Percentiles rank a stretch among this genome's conserved stretches.
Evolutionary conservation across 2,329 filamentous ascomycete genomes (phyloP).

Genomic region (Dothiorella sarmentorum): DNA sequence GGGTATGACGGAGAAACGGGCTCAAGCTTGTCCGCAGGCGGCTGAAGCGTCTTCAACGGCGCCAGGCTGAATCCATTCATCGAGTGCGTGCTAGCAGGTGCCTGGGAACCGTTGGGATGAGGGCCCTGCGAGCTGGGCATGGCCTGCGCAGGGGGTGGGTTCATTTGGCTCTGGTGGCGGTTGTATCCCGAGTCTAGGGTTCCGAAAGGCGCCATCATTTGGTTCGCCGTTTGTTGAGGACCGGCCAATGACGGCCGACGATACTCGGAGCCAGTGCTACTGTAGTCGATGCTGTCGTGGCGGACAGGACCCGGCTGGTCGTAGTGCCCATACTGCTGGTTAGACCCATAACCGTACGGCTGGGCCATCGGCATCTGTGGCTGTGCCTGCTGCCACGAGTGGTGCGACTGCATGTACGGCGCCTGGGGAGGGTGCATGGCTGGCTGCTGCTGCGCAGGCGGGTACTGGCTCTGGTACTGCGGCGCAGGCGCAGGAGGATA

Average conservation of each 20-base stretch:
- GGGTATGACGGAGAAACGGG: slow-evolving; percentile 45
- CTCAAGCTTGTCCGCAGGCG: slow-evolving; percentile 37
- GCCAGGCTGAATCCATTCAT: slow-evolving; percentile 39
- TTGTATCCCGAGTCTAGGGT: slow-evolving; percentile 36
- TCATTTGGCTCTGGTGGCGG: slow-evolving; percentile 36
- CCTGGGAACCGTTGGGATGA: slow-evolving; percentile 21
- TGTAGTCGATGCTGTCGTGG: slow-evolving; percentile 40
- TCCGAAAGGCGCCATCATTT: slow-evolving; percentile 33
- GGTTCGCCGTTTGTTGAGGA: slow-evolving; percentile 27
- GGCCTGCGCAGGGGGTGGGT: slow-evolving; percentile 24
- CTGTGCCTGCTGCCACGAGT: slow-evolving; percentile 34
- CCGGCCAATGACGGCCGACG: slow-evolving; percentile 40
- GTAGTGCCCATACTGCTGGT: slow-evolving; percentile 37
- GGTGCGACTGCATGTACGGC: slow-evolving; percentile 30
- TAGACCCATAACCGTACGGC: slow-evolving; percentile 40
- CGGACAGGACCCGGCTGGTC: slow-evolving; percentile 34
- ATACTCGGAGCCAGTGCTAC: slow-evolving; percentile 35
- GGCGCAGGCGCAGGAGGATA: slow-evolving; percentile 28
- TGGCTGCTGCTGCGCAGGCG: slow-evolving; percentile 28
- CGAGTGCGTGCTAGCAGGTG: slow-evolving; percentile 21
- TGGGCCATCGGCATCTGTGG: slow-evolving; percentile 36
- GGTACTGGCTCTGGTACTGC: slow-evolving; percentile 34
- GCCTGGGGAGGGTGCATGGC: slow-evolving; percentile 31
- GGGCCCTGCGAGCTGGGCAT: slow-evolving; percentile 34
- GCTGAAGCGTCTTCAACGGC: slow-evolving; percentile 42